Percentiles rank a stretch among this genome's conserved stretches.
These are phyloP conservation scores for Candida neerlandica DNA, from an alignment of 1,139 yeast species.

Conservation along the genomic window DNA sequence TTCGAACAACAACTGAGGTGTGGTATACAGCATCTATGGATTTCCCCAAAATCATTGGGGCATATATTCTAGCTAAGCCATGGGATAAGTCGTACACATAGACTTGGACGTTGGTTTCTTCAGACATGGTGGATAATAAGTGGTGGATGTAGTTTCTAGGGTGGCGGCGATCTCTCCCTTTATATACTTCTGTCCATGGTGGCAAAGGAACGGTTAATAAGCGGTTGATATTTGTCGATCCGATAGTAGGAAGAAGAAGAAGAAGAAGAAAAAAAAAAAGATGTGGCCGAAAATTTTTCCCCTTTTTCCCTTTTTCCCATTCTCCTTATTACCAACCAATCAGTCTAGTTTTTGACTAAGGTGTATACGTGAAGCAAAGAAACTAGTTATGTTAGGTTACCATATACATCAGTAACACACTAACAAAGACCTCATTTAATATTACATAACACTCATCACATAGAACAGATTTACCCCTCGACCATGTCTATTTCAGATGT, in stretches of 20 bases:
- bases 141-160: no score
- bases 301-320: no score
- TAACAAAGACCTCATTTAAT: no score
- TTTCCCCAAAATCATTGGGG: slow-evolving; percentile 48
- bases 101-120: slow-evolving; percentile 33
- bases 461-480: neutral
- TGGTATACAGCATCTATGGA: slow-evolving; percentile 67
- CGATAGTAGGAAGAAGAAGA: neutral
- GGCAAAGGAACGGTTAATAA: neutral
- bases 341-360: no score
- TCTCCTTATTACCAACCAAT: no score
- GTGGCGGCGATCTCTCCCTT: neutral
- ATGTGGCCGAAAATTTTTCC: neutral
- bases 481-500: slow-evolving; percentile 21
- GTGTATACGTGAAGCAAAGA: neutral
- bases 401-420: neutral
- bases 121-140: neutral
- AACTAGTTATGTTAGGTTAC: neutral
- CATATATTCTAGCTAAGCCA: slow-evolving; percentile 45
- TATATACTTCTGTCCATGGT: neutral
- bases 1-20: slow-evolving; percentile 60
- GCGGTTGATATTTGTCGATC: neutral
- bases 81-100: slow-evolving; percentile 67
- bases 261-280: neutral
- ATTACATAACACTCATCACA: no score